phyloP scores from a whole-genome alignment of 2,329 filamentous ascomycete species.

The Penicillium sp. region DNA sequence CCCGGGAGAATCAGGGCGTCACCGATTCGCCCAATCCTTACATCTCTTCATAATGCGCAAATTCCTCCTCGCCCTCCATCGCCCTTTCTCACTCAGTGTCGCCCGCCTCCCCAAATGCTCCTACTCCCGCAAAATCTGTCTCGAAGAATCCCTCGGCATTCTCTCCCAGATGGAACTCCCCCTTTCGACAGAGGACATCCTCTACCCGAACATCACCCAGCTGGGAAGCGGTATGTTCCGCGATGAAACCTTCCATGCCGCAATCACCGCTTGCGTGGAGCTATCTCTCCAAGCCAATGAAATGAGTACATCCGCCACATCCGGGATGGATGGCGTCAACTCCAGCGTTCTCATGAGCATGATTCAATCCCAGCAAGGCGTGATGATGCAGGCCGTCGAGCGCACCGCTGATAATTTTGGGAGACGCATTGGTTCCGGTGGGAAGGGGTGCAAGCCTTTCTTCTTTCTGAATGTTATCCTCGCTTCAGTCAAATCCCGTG shows the following conservation, averaged over 20 bases:
- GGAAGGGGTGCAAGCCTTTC: conserved; percentile 31
- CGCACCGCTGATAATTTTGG: conserved; percentile 29
- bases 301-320: conserved; percentile 12
- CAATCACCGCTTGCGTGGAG: conserved; percentile 34
- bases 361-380: conserved; percentile 31
- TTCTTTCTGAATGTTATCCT: conserved; percentile 31
- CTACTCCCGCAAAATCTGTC: conserved; percentile 38
- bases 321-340: conserved; percentile 19
- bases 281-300: conserved; percentile 32
- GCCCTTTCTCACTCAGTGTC: conserved; percentile 38
- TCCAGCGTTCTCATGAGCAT: conserved; percentile 30
- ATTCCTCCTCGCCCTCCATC: conserved; percentile 56
- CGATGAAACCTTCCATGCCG: conserved; percentile 35
- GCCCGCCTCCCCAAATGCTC: conserved; percentile 34
- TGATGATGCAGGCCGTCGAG: conserved; percentile 32
- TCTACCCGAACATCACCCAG: conserved; percentile 31
- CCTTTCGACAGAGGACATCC: conserved; percentile 14
- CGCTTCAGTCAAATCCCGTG: conserved; percentile 32
- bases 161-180: conserved; percentile 32
- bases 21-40: conserved; percentile 37
- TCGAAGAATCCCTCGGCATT: conserved; percentile 37
- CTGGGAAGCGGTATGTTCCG: conserved; percentile 37
- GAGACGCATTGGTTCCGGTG: conserved; percentile 24
- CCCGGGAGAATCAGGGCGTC: conserved; percentile 8
- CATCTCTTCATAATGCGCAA: conserved; percentile 54